A percentile compares a stretch with the other conserved stretches of the same genome.
These are phyloP conservation scores for Xylariaceae sp. DNA, from an alignment of 2,329 filamentous ascomycete genomes.

Conservation along the genomic window DNA sequence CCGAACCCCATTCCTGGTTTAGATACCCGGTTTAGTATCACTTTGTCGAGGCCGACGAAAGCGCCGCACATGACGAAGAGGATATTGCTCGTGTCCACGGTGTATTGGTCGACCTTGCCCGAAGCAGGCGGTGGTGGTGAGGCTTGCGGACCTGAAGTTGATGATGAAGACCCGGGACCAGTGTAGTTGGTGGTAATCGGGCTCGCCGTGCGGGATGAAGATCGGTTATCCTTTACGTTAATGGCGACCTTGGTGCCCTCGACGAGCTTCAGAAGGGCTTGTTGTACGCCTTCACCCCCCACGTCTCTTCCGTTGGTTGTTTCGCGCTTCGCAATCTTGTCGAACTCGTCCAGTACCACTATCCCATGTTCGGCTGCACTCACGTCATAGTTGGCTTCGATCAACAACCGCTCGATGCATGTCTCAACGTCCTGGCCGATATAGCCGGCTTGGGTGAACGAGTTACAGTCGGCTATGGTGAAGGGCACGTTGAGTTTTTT, in stretches of 20 bases:
- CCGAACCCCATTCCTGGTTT: slow-evolving; percentile 87
- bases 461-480: slow-evolving; percentile 91
- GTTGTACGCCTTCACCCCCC: slow-evolving; percentile 92
- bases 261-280: slow-evolving; percentile 90
- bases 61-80: slow-evolving; percentile 95
- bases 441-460: slow-evolving; percentile 93
- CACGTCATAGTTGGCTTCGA: slow-evolving; percentile 85
- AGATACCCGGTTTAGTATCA: slow-evolving; percentile 79
- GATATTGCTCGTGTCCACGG: slow-evolving; percentile 91
- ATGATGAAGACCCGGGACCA: slow-evolving; percentile 39
- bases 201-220: slow-evolving; percentile 42
- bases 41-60: slow-evolving; percentile 87
- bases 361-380: slow-evolving; percentile 84
- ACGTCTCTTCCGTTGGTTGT: slow-evolving; percentile 89
- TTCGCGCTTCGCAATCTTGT: slow-evolving; percentile 90
- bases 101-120: slow-evolving; percentile 57
- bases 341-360: slow-evolving; percentile 92
- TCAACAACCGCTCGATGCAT: slow-evolving; percentile 83
- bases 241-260: slow-evolving; percentile 93
- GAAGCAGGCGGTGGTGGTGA: slow-evolving; percentile 39
- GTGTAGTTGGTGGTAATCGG: slow-evolving; percentile 51
- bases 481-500: slow-evolving; percentile 93
- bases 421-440: slow-evolving; percentile 98
- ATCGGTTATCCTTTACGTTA: slow-evolving; percentile 74
- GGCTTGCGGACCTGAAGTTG: slow-evolving; percentile 37